These are phyloP conservation scores for Cornus kousa DNA, from an alignment of 148 eudicot genomes.

Conservation along the genomic window DNA sequence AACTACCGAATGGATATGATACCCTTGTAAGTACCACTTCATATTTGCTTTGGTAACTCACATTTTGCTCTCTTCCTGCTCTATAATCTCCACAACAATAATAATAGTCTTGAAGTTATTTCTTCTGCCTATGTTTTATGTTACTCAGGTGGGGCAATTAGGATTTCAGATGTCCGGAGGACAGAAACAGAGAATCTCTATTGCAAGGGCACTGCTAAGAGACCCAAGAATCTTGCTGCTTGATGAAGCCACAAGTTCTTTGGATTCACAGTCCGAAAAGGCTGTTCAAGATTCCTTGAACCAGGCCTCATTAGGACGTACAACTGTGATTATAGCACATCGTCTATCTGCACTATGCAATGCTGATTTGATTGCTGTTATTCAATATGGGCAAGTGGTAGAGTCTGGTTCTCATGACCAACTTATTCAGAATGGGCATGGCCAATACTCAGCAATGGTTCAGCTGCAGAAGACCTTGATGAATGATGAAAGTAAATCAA, in stretches of 20 bases:
- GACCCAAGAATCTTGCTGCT: slow-evolving; percentile 21
- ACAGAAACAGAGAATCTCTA: slow-evolving; percentile 24
- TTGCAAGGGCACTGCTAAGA: slow-evolving; percentile 20
- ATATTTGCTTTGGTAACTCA: background rate
- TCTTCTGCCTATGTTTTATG: background rate
- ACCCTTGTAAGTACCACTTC: slow-evolving; percentile 7
- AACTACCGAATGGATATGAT: slow-evolving; percentile 20
- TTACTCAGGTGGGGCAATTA: slow-evolving; percentile 22
- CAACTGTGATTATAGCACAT: slow-evolving; percentile 22
- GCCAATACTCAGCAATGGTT: slow-evolving; percentile 20
- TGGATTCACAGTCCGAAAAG: slow-evolving; percentile 24
- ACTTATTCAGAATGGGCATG: slow-evolving; percentile 9
- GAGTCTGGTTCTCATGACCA: slow-evolving; percentile 20
- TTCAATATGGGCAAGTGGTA: slow-evolving; percentile 15
- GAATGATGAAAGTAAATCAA: background rate
- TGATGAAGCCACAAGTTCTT: slow-evolving; percentile 27
- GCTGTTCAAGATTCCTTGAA: slow-evolving; percentile 19
- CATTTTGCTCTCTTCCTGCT: background rate
- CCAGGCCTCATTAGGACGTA: slow-evolving; percentile 23
- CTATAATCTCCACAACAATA: background rate
- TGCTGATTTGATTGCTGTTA: slow-evolving; percentile 21
- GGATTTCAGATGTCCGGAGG: slow-evolving; percentile 24
- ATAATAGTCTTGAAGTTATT: background rate
- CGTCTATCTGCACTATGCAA: slow-evolving; percentile 13
- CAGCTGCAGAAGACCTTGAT: slow-evolving; percentile 5